Evolutionary conservation across 1,284 basidiomycete genomes (phyloP), one percentile per base, ranked within the genome.

Genomic region (Coniferiporia weirii): DNA sequence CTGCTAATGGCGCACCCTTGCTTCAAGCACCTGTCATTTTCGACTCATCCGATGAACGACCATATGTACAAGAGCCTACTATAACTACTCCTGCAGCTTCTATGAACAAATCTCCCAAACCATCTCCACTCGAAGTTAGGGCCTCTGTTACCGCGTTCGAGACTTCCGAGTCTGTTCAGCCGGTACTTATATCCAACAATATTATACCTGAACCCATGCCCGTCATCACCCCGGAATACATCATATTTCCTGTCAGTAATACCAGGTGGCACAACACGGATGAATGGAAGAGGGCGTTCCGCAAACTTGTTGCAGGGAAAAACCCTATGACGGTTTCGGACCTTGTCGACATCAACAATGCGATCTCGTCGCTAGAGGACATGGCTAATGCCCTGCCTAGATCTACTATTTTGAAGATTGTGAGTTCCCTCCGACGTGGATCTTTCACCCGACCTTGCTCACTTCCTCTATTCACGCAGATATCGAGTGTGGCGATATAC

Each of bases 251-350:
- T 7, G 56, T 47, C 9, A 49, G 47, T 13, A 22, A 59, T 17
- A 45, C 53, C 40, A 32, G 36, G 47, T 59, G 44, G 51, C 35
- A 36, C 43, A 53, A 54, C 44, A n/a, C 35, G 3, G 34, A 46
- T 8, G 51, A 59, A 12, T 59, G 57, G 57, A 59, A 48, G n/a
- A 45, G 9, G 27, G 12, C 32, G 6, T 47, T 59, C 22, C 57
- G 52, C 13, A 20, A 19, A n/a, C 35, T 59, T n/a, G 35, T 53
- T 9, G n/a, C 43, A 32, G 57, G 57, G 6, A 59, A 59, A 32
- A 48, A 48, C 43, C 8, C 4, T 22, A n/a, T 47, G 4, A 17
- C 13, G 17, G 13, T 35, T 15, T 19, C n/a, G 3, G 48, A 52
- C 40, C 17, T 51, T 15, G 15, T 52, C 36, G 22, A 43, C 4